Evolutionary conservation across 2,329 filamentous ascomycete genomes (phyloP), one percentile per base, ranked within the genome.

Genomic region (Cytospora piceae): DNA sequence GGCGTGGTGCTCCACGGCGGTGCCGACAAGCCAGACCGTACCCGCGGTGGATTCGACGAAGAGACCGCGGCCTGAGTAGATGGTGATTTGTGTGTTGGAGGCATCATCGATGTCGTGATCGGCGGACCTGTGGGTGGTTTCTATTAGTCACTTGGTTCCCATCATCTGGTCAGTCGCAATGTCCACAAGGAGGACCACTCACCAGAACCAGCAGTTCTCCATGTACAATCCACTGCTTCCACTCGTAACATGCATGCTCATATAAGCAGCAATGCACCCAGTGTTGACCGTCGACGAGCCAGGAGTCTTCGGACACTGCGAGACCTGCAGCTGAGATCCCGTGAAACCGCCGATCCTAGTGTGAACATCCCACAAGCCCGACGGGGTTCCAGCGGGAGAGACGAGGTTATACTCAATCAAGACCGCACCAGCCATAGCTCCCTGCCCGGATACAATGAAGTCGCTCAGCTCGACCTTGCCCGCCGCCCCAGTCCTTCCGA

Each of bases 331-430:
- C 63, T 88, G 78, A 20, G 88, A 90, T 58, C 90, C 90, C 12
- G 84, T 83, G 65, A 85, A 87, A 20, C 91, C 91, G 69, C 90
- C 90, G 61, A 94, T 84, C 72, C 91, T 86, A 72, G 90, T 86
- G 77, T 94, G 91, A 22, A 89, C 86, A 72, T 93, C 91, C 90
- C 90, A 94, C 75, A 89, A 82, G 12, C 85, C 86, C 24, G 77
- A 78, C 4, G 82, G 81, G 42, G 72, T 73, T 15, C 70, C 73
- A 9, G 66, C 56, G 2, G 67, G 64, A 27, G 78, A 80, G 52
- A 79, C 82, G 14, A 93, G 79, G 74, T 93, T 93, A 81, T 87
- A 93, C 74, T 93, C 83, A 63, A 93, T 85, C 12, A 93, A 78
- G 11, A 88, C 82, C 1, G 90, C 90, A 9, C 91, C 91, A 0